Base-by-base conservation (phyloP, 495 filamentous ascomycete species). In the Letharia lupina region DNA sequence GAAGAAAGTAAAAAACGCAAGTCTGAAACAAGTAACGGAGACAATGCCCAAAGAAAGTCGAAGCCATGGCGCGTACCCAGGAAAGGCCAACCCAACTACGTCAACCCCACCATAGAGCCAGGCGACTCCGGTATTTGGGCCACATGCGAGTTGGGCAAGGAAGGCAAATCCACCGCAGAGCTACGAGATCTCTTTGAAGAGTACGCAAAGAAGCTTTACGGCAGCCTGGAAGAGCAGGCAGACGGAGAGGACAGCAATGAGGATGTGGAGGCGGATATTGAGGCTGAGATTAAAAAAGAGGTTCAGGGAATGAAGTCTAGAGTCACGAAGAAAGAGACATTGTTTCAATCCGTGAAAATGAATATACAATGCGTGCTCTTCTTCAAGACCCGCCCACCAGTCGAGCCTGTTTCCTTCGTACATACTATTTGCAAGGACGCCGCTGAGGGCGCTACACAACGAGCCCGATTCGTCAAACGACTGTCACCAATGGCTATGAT, bases 71-170 rank as follows among this genome's bases (percentile, higher is more conserved):
- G 63, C 37, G 62, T 66, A 31, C 71, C 64, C n/a, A 69, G 56
- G 39, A 69, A 69, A 59, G 60, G 65, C 31, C 60, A 64, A 31
- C 28, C 56, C 23, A 41, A 62, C 31, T 35, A 44, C 45, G 40
- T 40, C 31, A 52, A 65, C 31, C 67, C 71, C 33, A 69, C 58
- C 48, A 84, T 91, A 65, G 86, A 90, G 68, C 79, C 85, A 35
- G 94, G 94, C 20, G 91, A 94, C 74, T 79, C 81, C 56, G 94
- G 94, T 15, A 89, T 98, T 40, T 97, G 93, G 83, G 84, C 88
- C 37, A 96, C 95, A 2, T 97, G 92, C 72, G 87, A 91, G 42
- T 86, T 87, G 75, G 85, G 85, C 61, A 88, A 83, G 75, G 93
- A 98, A 77, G 78, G 77, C 31, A 92, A 87, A 77, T 91, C 90